Percentiles rank a stretch among this genome's conserved stretches.
phyloP scores from a whole-genome alignment of 805 yeast species.

The Barnettozyma sucrosica region DNA sequence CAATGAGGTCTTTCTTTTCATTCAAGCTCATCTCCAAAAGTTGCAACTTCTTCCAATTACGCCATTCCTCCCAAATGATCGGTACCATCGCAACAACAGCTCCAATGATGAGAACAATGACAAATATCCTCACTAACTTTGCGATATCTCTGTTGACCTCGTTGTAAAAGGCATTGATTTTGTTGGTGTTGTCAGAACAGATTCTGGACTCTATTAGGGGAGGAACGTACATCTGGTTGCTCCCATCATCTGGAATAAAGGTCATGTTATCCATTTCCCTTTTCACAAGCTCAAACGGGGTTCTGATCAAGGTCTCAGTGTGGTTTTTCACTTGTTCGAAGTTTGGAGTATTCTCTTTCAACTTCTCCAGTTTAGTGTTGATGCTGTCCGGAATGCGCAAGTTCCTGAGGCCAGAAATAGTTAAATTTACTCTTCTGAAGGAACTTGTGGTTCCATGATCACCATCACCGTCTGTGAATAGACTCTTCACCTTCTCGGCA shows the following conservation, averaged over 20 bases:
- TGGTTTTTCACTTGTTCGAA: slow-evolving; percentile 58
- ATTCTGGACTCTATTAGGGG: slow-evolving; percentile 27
- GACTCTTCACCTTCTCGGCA: slow-evolving; percentile 45
- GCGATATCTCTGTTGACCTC: slow-evolving; percentile 29
- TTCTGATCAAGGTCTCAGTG: slow-evolving; percentile 46
- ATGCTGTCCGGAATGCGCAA: slow-evolving; percentile 63
- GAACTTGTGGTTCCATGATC: slow-evolving; percentile 26
- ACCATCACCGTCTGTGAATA: slow-evolving; percentile 45
- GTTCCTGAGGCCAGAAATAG: slow-evolving; percentile 48
- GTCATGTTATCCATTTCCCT: slow-evolving; percentile 34
- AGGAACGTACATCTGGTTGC: slow-evolving; percentile 36
- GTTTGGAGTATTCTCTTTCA: slow-evolving; percentile 53
- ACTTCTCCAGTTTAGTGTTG: slow-evolving; percentile 45
- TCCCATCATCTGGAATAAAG: slow-evolving; percentile 9
- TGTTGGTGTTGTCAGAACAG: slow-evolving; percentile 35
- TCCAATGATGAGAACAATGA: slow-evolving; percentile 32
- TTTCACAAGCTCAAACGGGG: slow-evolving; percentile 53
- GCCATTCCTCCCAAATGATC: slow-evolving; percentile 38
- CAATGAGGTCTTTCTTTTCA: slow-evolving; percentile 17
- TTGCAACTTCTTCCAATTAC: slow-evolving; percentile 43
- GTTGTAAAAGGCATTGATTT: slow-evolving; percentile 35
- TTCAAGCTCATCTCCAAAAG: slow-evolving; percentile 25
- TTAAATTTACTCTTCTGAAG: slow-evolving; percentile 46
- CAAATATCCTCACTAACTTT: slow-evolving; percentile 32
- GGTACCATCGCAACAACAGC: slow-evolving; percentile 40